Conservation (phyloP, 345 rosid genomes). For the Bruguiera sexangula region DNA sequence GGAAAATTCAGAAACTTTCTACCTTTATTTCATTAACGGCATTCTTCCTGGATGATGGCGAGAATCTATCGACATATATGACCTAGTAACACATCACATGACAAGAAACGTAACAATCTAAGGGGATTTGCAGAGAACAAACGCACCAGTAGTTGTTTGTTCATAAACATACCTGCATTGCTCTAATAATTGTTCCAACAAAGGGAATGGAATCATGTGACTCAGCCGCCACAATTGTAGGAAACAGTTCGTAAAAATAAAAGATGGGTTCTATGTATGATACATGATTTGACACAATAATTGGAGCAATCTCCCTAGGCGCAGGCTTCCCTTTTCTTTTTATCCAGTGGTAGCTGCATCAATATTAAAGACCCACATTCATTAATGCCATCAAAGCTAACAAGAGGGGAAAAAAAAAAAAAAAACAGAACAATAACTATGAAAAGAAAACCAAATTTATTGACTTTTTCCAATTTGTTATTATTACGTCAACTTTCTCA, state of each 20-base stretch:
- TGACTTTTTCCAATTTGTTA: not conserved
- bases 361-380: not conserved
- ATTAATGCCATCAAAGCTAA: not conserved
- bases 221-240: conserved; percentile 90
- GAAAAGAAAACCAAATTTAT: not conserved
- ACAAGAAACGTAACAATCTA: not conserved
- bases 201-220: conserved; percentile 89
- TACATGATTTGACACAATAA: conserved; percentile 88
- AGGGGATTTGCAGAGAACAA: not conserved
- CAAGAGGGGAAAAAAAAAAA: not conserved
- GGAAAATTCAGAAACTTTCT: conserved; percentile 41
- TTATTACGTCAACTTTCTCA: not conserved
- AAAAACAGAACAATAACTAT: not conserved
- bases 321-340: conserved; percentile 87
- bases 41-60: conserved; percentile 75
- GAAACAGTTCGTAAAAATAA: conserved; percentile 84
- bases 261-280: conserved; percentile 92
- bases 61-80: conserved; percentile 91
- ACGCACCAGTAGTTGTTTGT: not conserved
- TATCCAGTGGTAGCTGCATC: conserved; percentile 91
- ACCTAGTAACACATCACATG: conserved; percentile 44
- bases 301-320: conserved; percentile 78
- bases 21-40: conserved; percentile 95
- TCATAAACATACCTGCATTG: conserved; percentile 68
- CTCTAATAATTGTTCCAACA: conserved; percentile 96